Evolutionary conservation across 108 stramenopile species (phyloP), one percentile per base, ranked within the genome.

Genomic region (Schizochytrium sp.): DNA sequence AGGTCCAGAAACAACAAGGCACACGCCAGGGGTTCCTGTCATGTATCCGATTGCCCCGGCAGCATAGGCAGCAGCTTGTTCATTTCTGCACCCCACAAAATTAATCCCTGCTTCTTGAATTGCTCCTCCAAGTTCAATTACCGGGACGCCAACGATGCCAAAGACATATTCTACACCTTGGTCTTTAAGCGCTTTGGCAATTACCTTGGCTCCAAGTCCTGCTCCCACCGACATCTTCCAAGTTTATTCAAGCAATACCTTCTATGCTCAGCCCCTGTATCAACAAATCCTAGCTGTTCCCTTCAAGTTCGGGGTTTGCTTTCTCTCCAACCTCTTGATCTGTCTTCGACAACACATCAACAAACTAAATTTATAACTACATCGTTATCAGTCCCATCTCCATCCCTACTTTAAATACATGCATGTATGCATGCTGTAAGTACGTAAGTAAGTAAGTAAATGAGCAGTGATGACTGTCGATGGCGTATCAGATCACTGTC

Each of bases 101-200:
- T 83, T 17, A 53, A 83, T 49, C 3, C 76, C 76, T 13, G 47
- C 76, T 40, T 49, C 76, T n/a, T 55, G 47, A 53, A 49, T 55
- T 13, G 76, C 76, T 17, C 50, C 76, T 7, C 76, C 76, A n/a
- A 83, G 50, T 28, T 83, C 76, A 42, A 83, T 83, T 8, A 83
- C 76, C 12, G 76, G 76, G 15, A 83, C 76, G 3, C 76, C 76
- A 1, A 83, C 76, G 76, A 83, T 83, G 47, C 76, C 76, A 42
- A 83, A 83, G 53, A 83, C 76, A 40, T 83, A 83, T 40, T 83
- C 76, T 0, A 83, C 76, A 38, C 76, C 76, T 40, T 83, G 76
- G 76, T 49, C 76, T 40, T 83, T 83, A 38, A 83, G 76, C 76
- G 76, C 76, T 53, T 55, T 17, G 28, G 76, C 76, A 10, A 83